A percentile compares a stretch with the other conserved stretches of the same genome.
These are phyloP conservation scores for Pezicula carpinea DNA, from an alignment of 2,329 filamentous ascomycete species.

Conservation along the genomic window DNA sequence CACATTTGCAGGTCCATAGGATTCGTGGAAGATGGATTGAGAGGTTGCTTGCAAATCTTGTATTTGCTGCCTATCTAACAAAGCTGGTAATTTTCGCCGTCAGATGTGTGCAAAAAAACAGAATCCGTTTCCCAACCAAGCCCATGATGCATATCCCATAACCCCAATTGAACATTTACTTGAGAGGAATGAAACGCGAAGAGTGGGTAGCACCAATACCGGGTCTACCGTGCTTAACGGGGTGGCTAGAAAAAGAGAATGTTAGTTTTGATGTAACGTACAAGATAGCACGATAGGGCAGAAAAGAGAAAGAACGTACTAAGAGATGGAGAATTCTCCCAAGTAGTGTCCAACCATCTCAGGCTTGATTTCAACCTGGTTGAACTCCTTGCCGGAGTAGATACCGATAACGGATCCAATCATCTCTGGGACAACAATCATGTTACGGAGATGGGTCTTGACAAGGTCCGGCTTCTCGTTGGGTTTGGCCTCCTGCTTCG, in stretches of 20 bases:
- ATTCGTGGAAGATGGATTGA: too few species aligned
- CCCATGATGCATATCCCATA: conserved; percentile 9
- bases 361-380: conserved; percentile 99
- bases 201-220: conserved; percentile 99
- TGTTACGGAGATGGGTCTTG: conserved; percentile 99
- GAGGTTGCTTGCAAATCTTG: too few species aligned
- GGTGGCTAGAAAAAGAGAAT: conserved; percentile 61
- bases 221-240: conserved; percentile 99
- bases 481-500: conserved; percentile 97
- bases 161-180: conserved; percentile 56
- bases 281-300: not conserved
- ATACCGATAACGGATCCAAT: conserved; percentile 97
- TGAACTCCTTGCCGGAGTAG: conserved; percentile 99
- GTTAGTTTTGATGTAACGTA: conserved; percentile 40
- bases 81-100: not conserved
- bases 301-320: conserved; percentile 60
- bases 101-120: not conserved
- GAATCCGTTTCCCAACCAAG: conserved; percentile 1
- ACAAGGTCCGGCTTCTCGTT: conserved; percentile 99
- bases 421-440: conserved; percentile 99
- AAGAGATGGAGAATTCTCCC: conserved; percentile 99
- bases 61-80: not conserved
- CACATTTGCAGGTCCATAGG: not conserved
- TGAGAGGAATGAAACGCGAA: conserved; percentile 99
- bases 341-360: conserved; percentile 99